Evolutionary conservation across 176 grass and related monocot species (phyloP).

Genomic region (Hyparrhenia diplandra): DNA sequence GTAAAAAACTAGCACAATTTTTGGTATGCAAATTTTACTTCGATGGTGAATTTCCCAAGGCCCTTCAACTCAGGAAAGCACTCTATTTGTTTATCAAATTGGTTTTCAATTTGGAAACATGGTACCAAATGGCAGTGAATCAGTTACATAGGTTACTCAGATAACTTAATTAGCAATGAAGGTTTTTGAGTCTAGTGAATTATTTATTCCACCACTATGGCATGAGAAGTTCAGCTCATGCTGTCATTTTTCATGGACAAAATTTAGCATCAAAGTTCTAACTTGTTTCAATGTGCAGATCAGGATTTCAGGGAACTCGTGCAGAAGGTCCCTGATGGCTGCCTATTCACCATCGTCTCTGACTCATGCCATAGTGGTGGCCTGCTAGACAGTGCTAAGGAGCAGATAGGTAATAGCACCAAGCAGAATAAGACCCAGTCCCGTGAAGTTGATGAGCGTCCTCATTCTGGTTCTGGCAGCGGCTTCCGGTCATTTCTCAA

Average conservation of each 20-base stretch:
- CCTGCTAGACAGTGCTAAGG: constrained; percentile 75
- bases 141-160: background rate
- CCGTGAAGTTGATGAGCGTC: constrained; percentile 43
- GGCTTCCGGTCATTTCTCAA: constrained; percentile 85
- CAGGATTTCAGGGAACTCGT: constrained; percentile 88
- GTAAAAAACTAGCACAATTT: background rate
- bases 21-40: background rate
- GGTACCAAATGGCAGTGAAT: background rate
- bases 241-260: background rate
- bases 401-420: constrained; percentile 91
- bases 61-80: background rate
- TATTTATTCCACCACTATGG: background rate
- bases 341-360: constrained; percentile 84
- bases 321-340: constrained; percentile 68
- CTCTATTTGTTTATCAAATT: background rate
- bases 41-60: background rate
- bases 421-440: constrained; percentile 39
- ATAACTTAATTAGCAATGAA: background rate
- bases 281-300: constrained; percentile 44
- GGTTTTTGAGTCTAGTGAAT: background rate
- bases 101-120: background rate
- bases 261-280: background rate
- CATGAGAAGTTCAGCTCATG: background rate
- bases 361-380: constrained; percentile 98
- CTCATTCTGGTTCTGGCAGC: constrained; percentile 47